Evolutionary conservation across 352 stramenopile genomes (phyloP).

Genomic region (Globisporangium viniferum): DNA sequence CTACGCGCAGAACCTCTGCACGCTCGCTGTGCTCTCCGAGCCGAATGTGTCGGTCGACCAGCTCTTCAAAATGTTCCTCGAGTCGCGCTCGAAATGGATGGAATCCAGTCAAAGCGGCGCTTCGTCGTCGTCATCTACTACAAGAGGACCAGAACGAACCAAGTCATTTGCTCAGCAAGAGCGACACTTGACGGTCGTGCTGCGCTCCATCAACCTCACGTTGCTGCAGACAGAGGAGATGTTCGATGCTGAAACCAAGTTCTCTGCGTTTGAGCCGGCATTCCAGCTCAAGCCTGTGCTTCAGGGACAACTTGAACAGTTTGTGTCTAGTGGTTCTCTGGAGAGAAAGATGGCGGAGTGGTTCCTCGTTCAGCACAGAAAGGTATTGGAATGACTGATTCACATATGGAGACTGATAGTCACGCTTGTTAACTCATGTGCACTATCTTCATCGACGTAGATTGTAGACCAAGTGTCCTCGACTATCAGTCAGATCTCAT

Average conservation of each 20-base stretch:
- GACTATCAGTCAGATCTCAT: slow-evolving; percentile 54
- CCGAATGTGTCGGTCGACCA: slow-evolving; percentile 24
- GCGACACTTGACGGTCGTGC: slow-evolving; percentile 42
- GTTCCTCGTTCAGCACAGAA: slow-evolving; percentile 31
- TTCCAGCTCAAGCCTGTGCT: slow-evolving; percentile 25
- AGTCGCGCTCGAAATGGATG: slow-evolving; percentile 58
- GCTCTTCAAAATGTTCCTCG: slow-evolving; percentile 46
- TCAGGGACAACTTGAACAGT: slow-evolving; percentile 24
- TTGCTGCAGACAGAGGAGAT: slow-evolving; percentile 54
- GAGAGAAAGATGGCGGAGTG: slow-evolving; percentile 29
- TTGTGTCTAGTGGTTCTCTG: slow-evolving; percentile 32
- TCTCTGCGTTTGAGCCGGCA: slow-evolving; percentile 24
- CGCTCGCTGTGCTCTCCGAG: slow-evolving; percentile 38
- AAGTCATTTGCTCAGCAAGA: slow-evolving; percentile 22
- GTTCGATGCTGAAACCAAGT: slow-evolving; percentile 29
- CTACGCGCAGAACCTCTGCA: slow-evolving; percentile 64
- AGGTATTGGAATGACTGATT: slow-evolving; percentile 24
- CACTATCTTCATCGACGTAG: slow-evolving; percentile 20
- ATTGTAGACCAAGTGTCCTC: slow-evolving; percentile 33
- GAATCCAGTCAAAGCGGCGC: slow-evolving; percentile 3
- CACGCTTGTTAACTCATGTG: background rate
- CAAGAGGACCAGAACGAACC: background rate
- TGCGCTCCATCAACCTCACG: slow-evolving; percentile 58
- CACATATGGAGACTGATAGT: background rate
- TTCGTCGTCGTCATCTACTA: background rate